Base-by-base conservation (phyloP, 148 eudicot genomes). In the Suaeda aralocaspica region DNA sequence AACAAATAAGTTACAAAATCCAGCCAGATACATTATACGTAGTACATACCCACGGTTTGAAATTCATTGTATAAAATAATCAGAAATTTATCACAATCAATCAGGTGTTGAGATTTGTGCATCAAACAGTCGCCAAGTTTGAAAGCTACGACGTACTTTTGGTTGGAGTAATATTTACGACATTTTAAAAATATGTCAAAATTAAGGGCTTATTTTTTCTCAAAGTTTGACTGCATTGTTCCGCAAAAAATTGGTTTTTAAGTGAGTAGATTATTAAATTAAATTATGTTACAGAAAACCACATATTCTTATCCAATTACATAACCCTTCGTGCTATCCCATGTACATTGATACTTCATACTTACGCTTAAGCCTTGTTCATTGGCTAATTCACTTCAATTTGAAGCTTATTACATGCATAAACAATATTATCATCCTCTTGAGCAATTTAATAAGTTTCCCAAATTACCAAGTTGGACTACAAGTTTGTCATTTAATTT, bases 161-260 rank as follows among this genome's bases (percentile, higher is more conserved):
- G 5, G 29, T 1, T 26, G 68, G 53, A 25, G 1, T 24, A 7
- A 11, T 21, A 64, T 50, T 5, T 64, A 39, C 72, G 15, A 12
- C 62, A 68, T 52, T n/a, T 22, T 29, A 11, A 5, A 67, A 42
- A 64, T n/a, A 28, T 33, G 29, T 36, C 13, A 48, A 62, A 62
- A 16, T 51, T 39, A 22, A 2, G 44, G 30, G 31, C 59, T 42
- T 25, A 45, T 29, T 60, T 68, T 41, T 64, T 61, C 75, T 66
- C 75, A 9, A 71, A 65, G 75, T 71, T 76, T 71, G 79, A 76
- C 79, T 49, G 71, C 67, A 65, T 71, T 6, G 73, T 49, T 67
- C 36, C 53, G 68, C 75, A 62, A 29, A 22, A 61, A 36, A 62
- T 25, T 36, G 41, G 41, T 36, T 36, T 3, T 36, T 36, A 36